Base-by-base conservation (phyloP, 148 eudicot genomes). In the Chenopodium berlandieri region DNA sequence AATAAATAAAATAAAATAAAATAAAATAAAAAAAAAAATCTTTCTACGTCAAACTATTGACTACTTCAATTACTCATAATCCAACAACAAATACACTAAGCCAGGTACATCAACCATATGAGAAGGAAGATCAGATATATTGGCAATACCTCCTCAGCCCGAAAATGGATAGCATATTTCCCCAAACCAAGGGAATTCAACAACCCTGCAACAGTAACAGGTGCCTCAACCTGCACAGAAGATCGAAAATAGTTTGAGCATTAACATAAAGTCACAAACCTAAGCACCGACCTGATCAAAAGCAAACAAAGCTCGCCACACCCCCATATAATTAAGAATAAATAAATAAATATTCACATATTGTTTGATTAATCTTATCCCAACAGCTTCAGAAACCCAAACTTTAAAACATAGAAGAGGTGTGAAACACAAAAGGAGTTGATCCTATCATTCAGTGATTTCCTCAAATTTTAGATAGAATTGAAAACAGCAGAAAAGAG, bases 131-230 rank as follows among this genome's bases (percentile, higher is more conserved):
- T 16, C 19, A 12, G 3, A 54, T 2, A 23, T 0, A 72, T 23
- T 9, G 62, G 62, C 27, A 63, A 32, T 79, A 84, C 86, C 86
- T 86, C 88, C 79, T 88, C 87, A 48, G 85, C 90, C 83, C 77
- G 84, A 75, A 88, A 86, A 62, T 60, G 30, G 75, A 88, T 82
- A 23, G 79, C 83, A 70, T 86, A 88, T 80, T 88, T 88, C 46
- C 75, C 88, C 83, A 88, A 75, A 47, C 90, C 90, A 78, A 88
- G 88, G 20, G 90, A 86, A 47, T 76, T 75, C 78, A 88, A 74
- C 77, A 86, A 80, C 70, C 87, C 73, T 68, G 44, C 30, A 58
- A 86, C 88, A 58, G 88, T 86, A 40, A 82, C 58, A 77, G 83
- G 83, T 25, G 70, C 79, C 60, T 77, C 82, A 20, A 62, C 85